Conservation (phyloP, 192 early-diverging fungal species). For the Backusella psychrophila region DNA sequence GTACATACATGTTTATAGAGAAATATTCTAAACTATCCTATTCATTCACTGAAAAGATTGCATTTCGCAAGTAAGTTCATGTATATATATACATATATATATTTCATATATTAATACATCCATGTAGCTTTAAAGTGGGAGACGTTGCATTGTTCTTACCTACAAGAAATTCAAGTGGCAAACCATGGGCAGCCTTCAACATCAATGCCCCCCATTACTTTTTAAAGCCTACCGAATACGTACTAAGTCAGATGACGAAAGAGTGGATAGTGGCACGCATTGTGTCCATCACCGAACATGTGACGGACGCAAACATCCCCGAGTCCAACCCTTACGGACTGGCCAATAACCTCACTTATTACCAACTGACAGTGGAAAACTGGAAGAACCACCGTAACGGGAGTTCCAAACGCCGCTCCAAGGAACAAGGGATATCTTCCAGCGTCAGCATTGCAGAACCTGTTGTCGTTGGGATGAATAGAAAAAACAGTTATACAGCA, state of each 20-base stretch:
- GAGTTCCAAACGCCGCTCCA: not conserved
- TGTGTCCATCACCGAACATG: slow-evolving; percentile 43
- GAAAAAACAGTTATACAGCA: slow-evolving; percentile 9
- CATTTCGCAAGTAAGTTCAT: slow-evolving; percentile 49
- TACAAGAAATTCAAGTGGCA: slow-evolving; percentile 48
- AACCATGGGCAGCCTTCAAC: slow-evolving; percentile 61
- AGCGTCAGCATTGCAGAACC: not conserved
- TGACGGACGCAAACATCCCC: slow-evolving; percentile 38
- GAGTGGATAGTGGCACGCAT: slow-evolving; percentile 56
- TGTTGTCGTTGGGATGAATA: not conserved
- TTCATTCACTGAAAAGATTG: slow-evolving; percentile 52
- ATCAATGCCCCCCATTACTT: slow-evolving; percentile 56
- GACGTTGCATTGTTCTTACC: slow-evolving; percentile 57
- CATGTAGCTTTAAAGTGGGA: slow-evolving; percentile 49
- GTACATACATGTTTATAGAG: slow-evolving; percentile 30
- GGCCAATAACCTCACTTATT: slow-evolving; percentile 50
- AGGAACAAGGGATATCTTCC: not conserved
- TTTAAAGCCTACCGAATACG: slow-evolving; percentile 39
- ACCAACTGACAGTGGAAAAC: slow-evolving; percentile 44
- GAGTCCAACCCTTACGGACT: slow-evolving; percentile 49
- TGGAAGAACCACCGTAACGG: slow-evolving; percentile 35
- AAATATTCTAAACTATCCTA: slow-evolving; percentile 41
- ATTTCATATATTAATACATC: not conserved
- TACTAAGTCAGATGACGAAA: slow-evolving; percentile 35
- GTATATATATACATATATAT: not conserved